Evolutionary conservation across 1,284 basidiomycete genomes (phyloP).

Genomic region (Puccinia triticina): DNA sequence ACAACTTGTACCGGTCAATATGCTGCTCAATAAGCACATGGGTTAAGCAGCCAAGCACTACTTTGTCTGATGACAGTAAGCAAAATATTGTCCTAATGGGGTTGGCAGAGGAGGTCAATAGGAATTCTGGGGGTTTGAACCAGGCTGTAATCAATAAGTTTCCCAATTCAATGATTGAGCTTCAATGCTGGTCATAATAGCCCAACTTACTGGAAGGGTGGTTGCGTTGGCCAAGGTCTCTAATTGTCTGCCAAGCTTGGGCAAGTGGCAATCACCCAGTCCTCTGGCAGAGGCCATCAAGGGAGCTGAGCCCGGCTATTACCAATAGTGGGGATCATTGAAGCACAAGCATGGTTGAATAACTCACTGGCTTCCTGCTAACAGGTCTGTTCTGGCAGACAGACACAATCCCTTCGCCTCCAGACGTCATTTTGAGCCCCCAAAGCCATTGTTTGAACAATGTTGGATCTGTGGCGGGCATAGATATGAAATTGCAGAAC

Average conservation of each 20-base stretch:
- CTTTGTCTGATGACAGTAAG: not conserved
- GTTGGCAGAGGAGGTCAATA: not conserved
- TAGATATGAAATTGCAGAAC: not conserved
- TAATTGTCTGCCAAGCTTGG: too few relatives aligned
- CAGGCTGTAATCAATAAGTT: too few relatives aligned
- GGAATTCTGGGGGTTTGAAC: not conserved
- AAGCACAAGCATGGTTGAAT: too few relatives aligned
- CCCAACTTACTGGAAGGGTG: too few relatives aligned
- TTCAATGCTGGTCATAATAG: too few relatives aligned
- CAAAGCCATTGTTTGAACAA: not conserved
- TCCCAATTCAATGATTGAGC: too few relatives aligned
- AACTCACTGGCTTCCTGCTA: not conserved
- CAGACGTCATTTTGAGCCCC: not conserved
- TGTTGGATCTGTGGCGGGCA: not conserved
- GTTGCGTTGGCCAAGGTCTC: too few relatives aligned
- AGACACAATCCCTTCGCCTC: not conserved
- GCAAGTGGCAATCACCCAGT: too few relatives aligned
- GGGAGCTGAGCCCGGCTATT: too few relatives aligned
- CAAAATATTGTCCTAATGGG: too few relatives aligned
- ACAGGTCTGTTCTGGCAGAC: not conserved
- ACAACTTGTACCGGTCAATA: not conserved
- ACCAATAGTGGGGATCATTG: too few relatives aligned
- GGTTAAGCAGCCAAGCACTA: not conserved
- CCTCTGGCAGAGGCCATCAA: too few relatives aligned
- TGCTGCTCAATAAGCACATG: not conserved